A percentile compares a stretch with the other conserved stretches of the same genome.
Conservation (phyloP, 108 stramenopile species). For the Pseudonitzschia delicatissima region DNA sequence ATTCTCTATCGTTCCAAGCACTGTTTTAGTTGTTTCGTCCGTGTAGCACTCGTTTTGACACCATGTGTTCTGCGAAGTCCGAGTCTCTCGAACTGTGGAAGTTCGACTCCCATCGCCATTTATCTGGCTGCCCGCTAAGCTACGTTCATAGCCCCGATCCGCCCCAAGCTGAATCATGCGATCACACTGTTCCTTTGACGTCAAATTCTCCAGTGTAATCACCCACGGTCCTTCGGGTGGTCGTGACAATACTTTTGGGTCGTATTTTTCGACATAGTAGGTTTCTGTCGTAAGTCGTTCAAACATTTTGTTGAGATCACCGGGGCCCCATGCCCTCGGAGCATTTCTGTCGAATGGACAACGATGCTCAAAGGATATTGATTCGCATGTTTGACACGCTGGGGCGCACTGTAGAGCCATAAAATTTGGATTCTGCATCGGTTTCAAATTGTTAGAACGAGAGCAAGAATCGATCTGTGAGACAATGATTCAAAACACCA, state of each 20-base stretch:
- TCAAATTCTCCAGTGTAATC: conserved; percentile 65
- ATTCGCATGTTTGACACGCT: conserved; percentile 67
- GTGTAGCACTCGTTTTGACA: conserved; percentile 58
- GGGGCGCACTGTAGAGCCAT: conserved; percentile 68
- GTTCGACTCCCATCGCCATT: conserved; percentile 36
- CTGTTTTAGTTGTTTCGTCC: conserved; percentile 31
- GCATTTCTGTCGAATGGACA: conserved; percentile 54
- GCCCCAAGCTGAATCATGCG: conserved; percentile 65
- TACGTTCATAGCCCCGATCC: conserved; percentile 60
- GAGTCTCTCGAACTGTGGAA: conserved; percentile 6
- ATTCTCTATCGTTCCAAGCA: conserved; percentile 53
- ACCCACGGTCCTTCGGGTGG: conserved; percentile 51
- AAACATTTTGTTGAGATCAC: conserved; percentile 64
- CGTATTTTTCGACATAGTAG: conserved; percentile 37
- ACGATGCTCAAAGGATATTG: conserved; percentile 49
- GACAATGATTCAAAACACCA: neutral
- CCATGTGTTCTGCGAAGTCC: conserved; percentile 66
- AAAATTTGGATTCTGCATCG: conserved; percentile 38
- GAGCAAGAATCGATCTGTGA: neutral
- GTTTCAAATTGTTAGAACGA: neutral
- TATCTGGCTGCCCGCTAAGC: conserved; percentile 41
- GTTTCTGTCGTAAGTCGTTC: conserved; percentile 51
- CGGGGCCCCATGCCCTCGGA: conserved; percentile 42
- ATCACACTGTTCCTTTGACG: conserved; percentile 67
- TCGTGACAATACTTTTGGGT: conserved; percentile 29